Evolutionary conservation across 2,329 filamentous ascomycete genomes (phyloP).

Genomic region (Thelonectria olida): DNA sequence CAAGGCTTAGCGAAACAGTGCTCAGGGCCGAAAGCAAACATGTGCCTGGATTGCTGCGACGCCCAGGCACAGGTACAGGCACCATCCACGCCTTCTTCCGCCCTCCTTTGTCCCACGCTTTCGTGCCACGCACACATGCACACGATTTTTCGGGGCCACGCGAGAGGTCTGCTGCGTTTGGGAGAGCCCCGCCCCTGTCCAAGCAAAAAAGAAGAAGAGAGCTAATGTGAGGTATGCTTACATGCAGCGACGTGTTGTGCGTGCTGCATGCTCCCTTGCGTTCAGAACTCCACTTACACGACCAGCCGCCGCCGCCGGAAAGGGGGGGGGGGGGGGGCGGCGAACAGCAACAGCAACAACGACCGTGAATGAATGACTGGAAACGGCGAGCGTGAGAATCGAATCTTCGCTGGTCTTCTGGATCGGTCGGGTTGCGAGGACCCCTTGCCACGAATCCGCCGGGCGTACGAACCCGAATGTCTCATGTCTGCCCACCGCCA

Average conservation of each 20-base stretch:
- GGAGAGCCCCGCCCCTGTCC: not conserved
- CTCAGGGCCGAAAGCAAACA: too few species aligned
- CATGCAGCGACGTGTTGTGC: not conserved
- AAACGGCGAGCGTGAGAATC: not conserved
- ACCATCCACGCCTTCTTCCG: not conserved
- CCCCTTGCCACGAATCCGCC: not conserved
- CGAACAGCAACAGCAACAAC: too few species aligned
- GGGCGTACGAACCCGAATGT: not conserved
- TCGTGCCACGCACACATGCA: not conserved
- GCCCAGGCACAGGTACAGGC: not conserved
- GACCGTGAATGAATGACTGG: too few species aligned
- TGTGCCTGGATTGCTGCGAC: too few species aligned
- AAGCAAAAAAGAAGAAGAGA: too few species aligned
- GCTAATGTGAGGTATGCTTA: not conserved
- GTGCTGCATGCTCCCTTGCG: not conserved
- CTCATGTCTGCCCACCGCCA: not conserved
- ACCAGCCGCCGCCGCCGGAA: not conserved
- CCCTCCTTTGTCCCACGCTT: slow-evolving; percentile 2
- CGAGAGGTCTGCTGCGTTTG: too few species aligned
- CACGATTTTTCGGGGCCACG: too few species aligned
- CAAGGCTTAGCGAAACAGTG: too few species aligned
- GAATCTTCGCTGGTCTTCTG: not conserved
- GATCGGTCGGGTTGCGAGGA: too few species aligned
- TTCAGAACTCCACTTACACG: not conserved
- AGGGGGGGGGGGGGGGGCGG: not conserved